Conservation (phyloP, 495 filamentous ascomycete species). For the Haplographium delicatum region DNA sequence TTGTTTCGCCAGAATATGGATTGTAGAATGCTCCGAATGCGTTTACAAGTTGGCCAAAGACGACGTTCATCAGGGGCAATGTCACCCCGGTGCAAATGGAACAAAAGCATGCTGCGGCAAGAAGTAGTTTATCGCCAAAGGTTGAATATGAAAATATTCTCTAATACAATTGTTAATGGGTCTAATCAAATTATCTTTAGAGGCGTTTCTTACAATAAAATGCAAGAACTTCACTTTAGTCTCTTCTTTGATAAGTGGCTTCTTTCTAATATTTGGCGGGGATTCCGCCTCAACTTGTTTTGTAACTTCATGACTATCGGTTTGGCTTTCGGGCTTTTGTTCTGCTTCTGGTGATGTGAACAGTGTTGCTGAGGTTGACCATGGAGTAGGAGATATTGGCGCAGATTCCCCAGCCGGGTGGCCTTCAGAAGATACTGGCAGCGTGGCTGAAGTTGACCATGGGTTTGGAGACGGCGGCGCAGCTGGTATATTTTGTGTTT, state of each 20-base stretch:
- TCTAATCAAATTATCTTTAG: no score
- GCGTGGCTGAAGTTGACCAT: background rate
- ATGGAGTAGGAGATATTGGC: background rate
- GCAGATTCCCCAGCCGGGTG: background rate
- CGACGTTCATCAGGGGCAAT: slow-evolving; percentile 41
- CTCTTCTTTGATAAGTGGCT: slow-evolving; percentile 17
- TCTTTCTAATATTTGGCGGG: slow-evolving; percentile 17
- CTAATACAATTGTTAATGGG: slow-evolving; percentile 25
- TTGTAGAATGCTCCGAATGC: slow-evolving; percentile 32
- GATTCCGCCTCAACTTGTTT: background rate
- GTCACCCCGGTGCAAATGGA: slow-evolving; percentile 47
- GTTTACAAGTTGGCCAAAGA: slow-evolving; percentile 32
- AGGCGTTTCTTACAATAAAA: slow-evolving; percentile 31
- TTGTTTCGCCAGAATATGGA: slow-evolving; percentile 21
- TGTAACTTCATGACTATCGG: background rate
- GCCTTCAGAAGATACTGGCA: background rate
- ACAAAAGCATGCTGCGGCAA: slow-evolving; percentile 35
- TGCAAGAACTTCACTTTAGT: slow-evolving; percentile 31
- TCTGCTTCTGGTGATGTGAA: background rate
- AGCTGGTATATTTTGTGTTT: background rate
- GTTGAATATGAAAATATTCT: slow-evolving; percentile 46
- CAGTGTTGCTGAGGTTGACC: background rate
- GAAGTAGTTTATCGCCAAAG: slow-evolving; percentile 35
- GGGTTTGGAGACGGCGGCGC: background rate
- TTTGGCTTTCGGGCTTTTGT: no score